A percentile compares a stretch with the other conserved stretches of the same genome.
phyloP scores from a whole-genome alignment of 2,329 filamentous ascomycete genomes.

The Curvularia sp. region DNA sequence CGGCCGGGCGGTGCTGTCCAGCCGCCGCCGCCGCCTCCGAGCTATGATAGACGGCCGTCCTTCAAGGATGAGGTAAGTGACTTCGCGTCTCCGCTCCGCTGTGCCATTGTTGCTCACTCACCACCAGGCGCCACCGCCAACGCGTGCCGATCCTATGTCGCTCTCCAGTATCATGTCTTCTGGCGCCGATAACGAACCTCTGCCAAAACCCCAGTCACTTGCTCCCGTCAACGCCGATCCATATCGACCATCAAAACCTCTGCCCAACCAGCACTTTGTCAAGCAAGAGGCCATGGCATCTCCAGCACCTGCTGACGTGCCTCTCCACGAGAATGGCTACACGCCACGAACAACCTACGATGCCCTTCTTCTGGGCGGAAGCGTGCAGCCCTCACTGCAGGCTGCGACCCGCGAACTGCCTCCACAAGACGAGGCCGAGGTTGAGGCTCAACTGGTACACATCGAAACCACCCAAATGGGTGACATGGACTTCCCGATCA shows the following conservation, averaged over 20 bases:
- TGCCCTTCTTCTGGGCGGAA: slow-evolving; percentile 30
- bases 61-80: slow-evolving; percentile 47
- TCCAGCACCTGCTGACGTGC: slow-evolving; percentile 36
- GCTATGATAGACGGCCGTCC: slow-evolving; percentile 42
- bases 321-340: slow-evolving; percentile 29
- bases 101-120: slow-evolving; percentile 28
- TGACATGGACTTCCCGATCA: slow-evolving; percentile 63
- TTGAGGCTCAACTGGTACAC: slow-evolving; percentile 69
- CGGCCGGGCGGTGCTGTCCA: slow-evolving; percentile 43
- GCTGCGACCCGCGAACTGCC: slow-evolving; percentile 39
- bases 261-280: slow-evolving; percentile 36
- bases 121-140: slow-evolving; percentile 68
- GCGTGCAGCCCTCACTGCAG: slow-evolving; percentile 24
- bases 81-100: slow-evolving; percentile 2
- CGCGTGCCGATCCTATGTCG: slow-evolving; percentile 88
- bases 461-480: slow-evolving; percentile 64
- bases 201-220: slow-evolving; percentile 56
- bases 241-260: slow-evolving; percentile 31
- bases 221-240: slow-evolving; percentile 34
- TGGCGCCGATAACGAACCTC: slow-evolving; percentile 74
- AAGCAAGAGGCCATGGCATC: slow-evolving; percentile 47
- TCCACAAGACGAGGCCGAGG: slow-evolving; percentile 64
- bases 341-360: slow-evolving; percentile 31
- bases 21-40: slow-evolving; percentile 24
- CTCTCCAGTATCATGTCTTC: slow-evolving; percentile 95